These are phyloP conservation scores for Rhipidocladum racemiflorum DNA, from an alignment of 176 grass and related monocot genomes.

Conservation along the genomic window DNA sequence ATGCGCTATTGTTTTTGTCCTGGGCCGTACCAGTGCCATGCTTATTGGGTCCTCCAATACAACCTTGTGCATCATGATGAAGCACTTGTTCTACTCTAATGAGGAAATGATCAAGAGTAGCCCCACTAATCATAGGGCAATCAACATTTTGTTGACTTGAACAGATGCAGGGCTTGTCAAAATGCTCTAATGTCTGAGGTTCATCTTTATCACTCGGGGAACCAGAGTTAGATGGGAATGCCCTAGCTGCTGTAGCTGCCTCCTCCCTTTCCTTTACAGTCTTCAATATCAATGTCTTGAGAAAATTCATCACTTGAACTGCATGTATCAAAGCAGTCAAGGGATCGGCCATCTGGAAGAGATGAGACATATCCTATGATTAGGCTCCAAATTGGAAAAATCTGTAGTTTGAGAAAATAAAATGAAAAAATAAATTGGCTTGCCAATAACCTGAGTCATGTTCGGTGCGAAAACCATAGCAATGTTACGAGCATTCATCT, in stretches of 20 bases:
- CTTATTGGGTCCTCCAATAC: conserved; percentile 16
- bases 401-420: neutral
- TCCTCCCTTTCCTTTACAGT: conserved; percentile 71
- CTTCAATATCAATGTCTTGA: conserved; percentile 79
- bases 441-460: conserved; percentile 78
- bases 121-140: conserved; percentile 48
- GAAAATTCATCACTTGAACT: conserved; percentile 97
- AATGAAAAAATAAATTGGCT: neutral
- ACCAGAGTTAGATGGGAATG: conserved; percentile 42
- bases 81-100: conserved; percentile 44
- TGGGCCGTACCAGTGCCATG: conserved; percentile 13
- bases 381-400: neutral
- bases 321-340: conserved; percentile 92
- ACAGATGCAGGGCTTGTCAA: conserved; percentile 16
- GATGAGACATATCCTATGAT: neutral
- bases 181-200: conserved; percentile 33
- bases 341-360: conserved; percentile 86
- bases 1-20: conserved; percentile 3
- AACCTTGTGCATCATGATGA: conserved; percentile 30
- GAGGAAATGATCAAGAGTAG: conserved; percentile 64
- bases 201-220: conserved; percentile 71
- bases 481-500: conserved; percentile 91
- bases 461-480: conserved; percentile 99
- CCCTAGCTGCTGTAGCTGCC: conserved; percentile 19
- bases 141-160: conserved; percentile 36